These are phyloP conservation scores for Uncinocarpus reesii DNA, from an alignment of 2,329 filamentous ascomycete genomes.

Conservation along the genomic window DNA sequence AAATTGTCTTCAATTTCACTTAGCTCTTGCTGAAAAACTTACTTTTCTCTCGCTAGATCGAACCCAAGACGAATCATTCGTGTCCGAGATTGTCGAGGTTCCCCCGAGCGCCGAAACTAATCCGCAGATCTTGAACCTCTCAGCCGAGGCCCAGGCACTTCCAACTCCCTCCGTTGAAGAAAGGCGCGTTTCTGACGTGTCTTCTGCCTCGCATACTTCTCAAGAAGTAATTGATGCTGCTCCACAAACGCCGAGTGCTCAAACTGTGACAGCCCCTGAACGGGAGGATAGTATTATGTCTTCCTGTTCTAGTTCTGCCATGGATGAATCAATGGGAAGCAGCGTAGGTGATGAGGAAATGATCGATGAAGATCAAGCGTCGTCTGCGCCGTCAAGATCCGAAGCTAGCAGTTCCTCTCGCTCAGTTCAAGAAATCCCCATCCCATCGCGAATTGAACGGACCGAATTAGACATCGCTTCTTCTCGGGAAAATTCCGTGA, in stretches of 20 bases:
- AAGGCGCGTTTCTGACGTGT: not conserved
- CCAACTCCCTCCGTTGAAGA: not conserved
- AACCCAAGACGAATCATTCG: not conserved
- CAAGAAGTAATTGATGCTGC: constrained; percentile 15
- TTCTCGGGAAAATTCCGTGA: constrained; percentile 25
- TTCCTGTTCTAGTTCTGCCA: constrained; percentile 27
- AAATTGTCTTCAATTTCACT: not conserved
- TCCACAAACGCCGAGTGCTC: constrained; percentile 12
- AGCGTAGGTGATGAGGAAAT: constrained; percentile 6
- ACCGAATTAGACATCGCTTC: constrained; percentile 15
- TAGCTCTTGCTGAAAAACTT: not conserved
- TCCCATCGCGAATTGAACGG: not conserved
- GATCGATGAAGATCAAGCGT: not conserved
- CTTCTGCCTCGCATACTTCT: constrained; percentile 10
- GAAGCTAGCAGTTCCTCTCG: not conserved
- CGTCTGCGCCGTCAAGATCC: not conserved
- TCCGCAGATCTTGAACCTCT: not conserved
- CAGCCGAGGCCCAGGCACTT: not conserved
- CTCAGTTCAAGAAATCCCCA: not conserved
- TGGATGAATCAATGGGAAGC: constrained; percentile 32
- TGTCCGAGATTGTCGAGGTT: not conserved
- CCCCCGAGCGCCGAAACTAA: not conserved
- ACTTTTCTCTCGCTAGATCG: not conserved
- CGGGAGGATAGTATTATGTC: constrained; percentile 16
- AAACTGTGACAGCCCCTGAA: constrained; percentile 9